Evolutionary conservation across 179 eudicot genomes (phyloP), one percentile per base, ranked within the genome.

Genomic region (Silene coronaria): DNA sequence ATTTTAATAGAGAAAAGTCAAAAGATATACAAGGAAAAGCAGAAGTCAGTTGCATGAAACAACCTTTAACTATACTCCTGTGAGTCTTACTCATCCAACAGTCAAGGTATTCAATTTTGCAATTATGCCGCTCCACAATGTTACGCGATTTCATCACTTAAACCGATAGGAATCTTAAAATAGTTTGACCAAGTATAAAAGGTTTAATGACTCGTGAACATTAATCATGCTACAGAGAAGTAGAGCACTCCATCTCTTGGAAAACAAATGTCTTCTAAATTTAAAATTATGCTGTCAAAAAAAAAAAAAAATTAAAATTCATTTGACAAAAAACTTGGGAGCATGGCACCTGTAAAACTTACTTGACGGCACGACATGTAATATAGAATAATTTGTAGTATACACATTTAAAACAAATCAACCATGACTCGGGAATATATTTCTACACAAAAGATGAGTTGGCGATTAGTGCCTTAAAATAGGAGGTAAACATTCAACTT

Each of bases 21-120:
- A 14, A 10, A 16, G 48, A 42, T 42, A 42, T 42, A 42, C 17
- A 48, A 48, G 17, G 55, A 2, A 51, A 51, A 5, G 19, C 5
- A 64, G 16, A 30, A 64, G 45, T 30, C 42, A 21, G 30, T n/a
- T 28, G 68, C 68, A 64, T 64, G 68, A 27, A 64, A 62, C 36
- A 62, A 7, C 69, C 69, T 30, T 65, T 8, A 65, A 65, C 22
- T 7, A 30, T 30, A 65, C 69, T 65, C 45, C 46, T 13, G 10
- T n/a, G n/a, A n/a, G n/a, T n/a, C n/a, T n/a, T n/a, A n/a, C 69
- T 30, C 10, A 65, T 5, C 69, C 32, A 16, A 16, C 34, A 30
- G 69, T 65, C 45, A 2, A 65, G 30, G 45, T 30, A 65, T 5
- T 14, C 42, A 36, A 62, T 27, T 24, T 11, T 10, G 14, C 48